Conservation (phyloP, 2,329 filamentous ascomycete species). For the Aureobasidium lini region DNA sequence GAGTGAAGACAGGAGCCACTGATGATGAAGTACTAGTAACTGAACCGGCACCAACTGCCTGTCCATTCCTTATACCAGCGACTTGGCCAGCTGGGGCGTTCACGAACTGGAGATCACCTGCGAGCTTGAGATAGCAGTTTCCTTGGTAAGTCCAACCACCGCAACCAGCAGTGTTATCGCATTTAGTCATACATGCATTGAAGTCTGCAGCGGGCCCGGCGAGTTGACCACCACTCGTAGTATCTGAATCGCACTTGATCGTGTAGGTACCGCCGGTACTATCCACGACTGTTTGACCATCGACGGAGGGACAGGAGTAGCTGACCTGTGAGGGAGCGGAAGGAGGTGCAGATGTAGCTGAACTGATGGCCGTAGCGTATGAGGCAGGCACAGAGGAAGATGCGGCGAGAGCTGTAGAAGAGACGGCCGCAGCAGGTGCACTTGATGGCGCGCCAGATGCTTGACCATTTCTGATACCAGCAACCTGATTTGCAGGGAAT, state of each 20-base stretch:
- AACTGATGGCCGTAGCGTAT: neutral
- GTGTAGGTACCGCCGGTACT: slow-evolving; percentile 6
- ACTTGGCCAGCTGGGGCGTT: neutral
- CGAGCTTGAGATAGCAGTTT: neutral
- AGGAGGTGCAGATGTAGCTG: neutral
- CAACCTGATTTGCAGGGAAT: neutral
- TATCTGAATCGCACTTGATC: neutral
- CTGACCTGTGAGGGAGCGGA: neutral
- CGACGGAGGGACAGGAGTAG: slow-evolving; percentile 10
- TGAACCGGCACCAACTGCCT: too few relatives aligned
- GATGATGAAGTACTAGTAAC: too few relatives aligned
- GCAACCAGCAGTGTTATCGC: slow-evolving; percentile 14
- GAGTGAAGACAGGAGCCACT: neutral
- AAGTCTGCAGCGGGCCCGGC: neutral
- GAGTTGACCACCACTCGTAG: neutral
- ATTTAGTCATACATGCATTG: slow-evolving; percentile 19
- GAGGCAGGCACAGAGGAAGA: neutral
- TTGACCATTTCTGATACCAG: neutral
- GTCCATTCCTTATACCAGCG: neutral
- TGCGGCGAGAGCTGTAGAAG: neutral
- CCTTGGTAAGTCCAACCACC: slow-evolving; percentile 17
- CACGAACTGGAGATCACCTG: neutral
- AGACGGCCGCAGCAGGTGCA: neutral
- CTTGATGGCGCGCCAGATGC: neutral
- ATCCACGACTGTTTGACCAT: neutral